Base-by-base conservation (phyloP, 805 yeast genomes). In the Isabelozyma pseudorhagii region DNA sequence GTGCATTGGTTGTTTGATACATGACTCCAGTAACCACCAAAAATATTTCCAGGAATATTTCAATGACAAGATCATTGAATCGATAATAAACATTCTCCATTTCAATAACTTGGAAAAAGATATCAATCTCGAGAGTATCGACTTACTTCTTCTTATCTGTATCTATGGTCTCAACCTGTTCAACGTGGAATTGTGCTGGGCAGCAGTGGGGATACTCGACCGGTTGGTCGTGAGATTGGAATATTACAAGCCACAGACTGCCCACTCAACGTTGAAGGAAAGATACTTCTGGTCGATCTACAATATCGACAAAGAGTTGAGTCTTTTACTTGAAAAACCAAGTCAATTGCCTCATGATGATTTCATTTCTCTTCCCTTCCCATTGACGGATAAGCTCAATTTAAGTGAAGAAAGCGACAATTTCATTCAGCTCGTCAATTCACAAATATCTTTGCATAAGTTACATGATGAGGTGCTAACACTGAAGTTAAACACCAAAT, bases 221-320 rank as follows among this genome's bases (percentile, higher is more conserved):
- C 56, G 75, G 15, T 54, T 66, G 40, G 54, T 61, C 4, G 47
- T 67, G 9, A 54, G 56, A 42, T 55, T 59, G 44, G 64, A 56
- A 2, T 47, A 63, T 15, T 67, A 61, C 51, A 56, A 50, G 28
- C 27, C 47, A n/a, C 36, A 39, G 40, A 44, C 14, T 29, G 18
- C 10, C 40, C 13, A 8, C 27, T 17, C 31, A 28, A 50, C 36
- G 7, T 38, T 25, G 18, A 48, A 57, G 11, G 49, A 57, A 13
- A 46, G 67, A 17, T 48, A 70, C 10, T 68, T 72, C 48, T 72
- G 76, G 77, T 57, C 75, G 3, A 54, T 71, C 11, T 64, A 63
- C 55, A 71, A 68, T 44, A 52, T 74, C 40, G 79, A 74, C 49
- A 68, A 70, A 43, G 75, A 70, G 46, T 55, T 71, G 36, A 64